phyloP scores from a whole-genome alignment of 2,329 filamentous ascomycete genomes.

The Alternaria tenuissima region DNA sequence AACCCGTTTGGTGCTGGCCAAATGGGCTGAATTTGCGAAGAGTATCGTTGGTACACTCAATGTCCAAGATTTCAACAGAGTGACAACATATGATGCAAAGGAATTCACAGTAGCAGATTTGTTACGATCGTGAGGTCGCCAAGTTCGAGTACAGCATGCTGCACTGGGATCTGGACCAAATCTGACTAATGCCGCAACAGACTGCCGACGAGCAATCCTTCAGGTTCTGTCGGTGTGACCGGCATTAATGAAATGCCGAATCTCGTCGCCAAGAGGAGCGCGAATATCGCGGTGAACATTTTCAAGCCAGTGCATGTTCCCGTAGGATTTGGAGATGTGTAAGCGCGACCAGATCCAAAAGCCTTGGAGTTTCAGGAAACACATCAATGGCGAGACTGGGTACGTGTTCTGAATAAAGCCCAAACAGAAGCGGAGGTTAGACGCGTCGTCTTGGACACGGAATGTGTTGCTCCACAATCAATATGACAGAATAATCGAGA shows the following conservation, averaged over 20 bases:
- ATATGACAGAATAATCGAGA: slow-evolving; percentile 8
- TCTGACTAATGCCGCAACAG: slow-evolving; percentile 6
- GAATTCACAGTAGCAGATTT: background rate
- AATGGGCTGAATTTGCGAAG: background rate
- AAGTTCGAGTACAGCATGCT: slow-evolving; percentile 7
- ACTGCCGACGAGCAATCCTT: slow-evolving; percentile 14
- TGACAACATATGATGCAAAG: background rate
- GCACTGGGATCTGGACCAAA: slow-evolving; percentile 4
- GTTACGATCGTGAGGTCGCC: slow-evolving; percentile 4
- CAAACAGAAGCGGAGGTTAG: background rate
- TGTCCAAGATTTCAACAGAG: background rate
- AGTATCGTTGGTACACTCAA: background rate
- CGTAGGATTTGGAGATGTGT: background rate
- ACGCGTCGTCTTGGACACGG: slow-evolving; percentile 10
- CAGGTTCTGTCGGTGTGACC: slow-evolving; percentile 7
- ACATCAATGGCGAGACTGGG: background rate
- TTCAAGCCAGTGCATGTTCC: background rate
- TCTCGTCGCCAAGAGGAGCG: background rate
- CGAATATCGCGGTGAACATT: background rate
- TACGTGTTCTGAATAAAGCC: background rate
- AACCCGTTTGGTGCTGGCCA: background rate
- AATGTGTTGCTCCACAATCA: slow-evolving; percentile 6
- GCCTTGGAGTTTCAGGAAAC: background rate
- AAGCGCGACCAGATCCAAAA: background rate
- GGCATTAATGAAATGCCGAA: background rate